Percentiles rank a stretch among this genome's conserved stretches.
Evolutionary conservation across 73 alveolate species (phyloP).

Genomic region (Paramecium tetraurelia): DNA sequence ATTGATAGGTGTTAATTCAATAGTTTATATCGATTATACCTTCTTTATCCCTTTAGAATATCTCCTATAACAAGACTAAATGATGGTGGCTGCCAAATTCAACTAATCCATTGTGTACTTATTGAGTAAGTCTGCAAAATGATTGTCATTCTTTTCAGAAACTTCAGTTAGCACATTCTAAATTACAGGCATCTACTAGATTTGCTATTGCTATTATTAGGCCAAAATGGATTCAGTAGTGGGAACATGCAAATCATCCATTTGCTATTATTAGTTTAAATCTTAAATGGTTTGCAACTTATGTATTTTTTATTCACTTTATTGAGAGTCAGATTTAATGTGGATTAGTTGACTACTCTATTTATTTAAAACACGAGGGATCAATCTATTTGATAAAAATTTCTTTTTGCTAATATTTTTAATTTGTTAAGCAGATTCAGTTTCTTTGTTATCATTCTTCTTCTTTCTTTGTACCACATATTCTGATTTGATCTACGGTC

Average conservation of each 20-base stretch:
- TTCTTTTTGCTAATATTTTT: background rate
- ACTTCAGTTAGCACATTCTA: conserved; percentile 1
- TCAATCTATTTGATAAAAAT: background rate
- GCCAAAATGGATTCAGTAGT: background rate
- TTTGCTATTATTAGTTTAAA: background rate
- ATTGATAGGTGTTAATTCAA: background rate
- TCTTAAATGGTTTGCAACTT: background rate
- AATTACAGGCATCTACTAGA: background rate
- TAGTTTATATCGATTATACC: background rate
- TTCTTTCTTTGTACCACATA: background rate
- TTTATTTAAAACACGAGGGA: background rate
- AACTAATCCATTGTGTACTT: background rate
- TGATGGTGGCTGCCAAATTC: background rate
- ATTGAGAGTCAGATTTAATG: background rate
- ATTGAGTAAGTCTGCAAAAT: background rate
- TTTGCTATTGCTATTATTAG: background rate
- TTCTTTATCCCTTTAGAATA: background rate
- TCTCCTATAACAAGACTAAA: background rate
- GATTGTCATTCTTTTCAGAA: background rate
- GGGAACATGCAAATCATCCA: background rate
- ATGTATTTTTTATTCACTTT: conserved; percentile 2
- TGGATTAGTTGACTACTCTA: background rate
- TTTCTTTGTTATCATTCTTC: background rate
- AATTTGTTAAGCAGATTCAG: background rate
- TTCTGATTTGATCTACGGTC: conserved; percentile 35